These are phyloP conservation scores for Myrica gale DNA, from an alignment of 306 rosid genomes.

Conservation along the genomic window DNA sequence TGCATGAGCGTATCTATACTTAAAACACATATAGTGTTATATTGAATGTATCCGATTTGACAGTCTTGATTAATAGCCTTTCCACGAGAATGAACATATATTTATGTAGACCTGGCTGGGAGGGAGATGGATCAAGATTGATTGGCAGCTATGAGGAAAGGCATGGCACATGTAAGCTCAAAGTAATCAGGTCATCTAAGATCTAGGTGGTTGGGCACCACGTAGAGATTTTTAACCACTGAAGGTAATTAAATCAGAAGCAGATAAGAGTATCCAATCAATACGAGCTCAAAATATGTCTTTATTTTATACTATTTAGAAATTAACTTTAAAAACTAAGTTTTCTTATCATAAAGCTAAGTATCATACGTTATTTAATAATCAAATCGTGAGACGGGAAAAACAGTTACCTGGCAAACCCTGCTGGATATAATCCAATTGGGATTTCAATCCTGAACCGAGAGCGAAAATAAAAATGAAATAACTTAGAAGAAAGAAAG, in stretches of 20 bases:
- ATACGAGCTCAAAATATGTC: neutral
- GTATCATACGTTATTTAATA: too few species aligned
- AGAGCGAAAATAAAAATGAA: slow-evolving; percentile 16
- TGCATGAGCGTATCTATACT: neutral
- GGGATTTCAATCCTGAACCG: slow-evolving; percentile 73
- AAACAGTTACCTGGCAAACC: slow-evolving; percentile 76
- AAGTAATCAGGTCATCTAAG: neutral
- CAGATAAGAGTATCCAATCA: slow-evolving; percentile 4
- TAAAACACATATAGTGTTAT: neutral
- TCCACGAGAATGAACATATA: neutral
- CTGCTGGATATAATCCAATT: slow-evolving; percentile 86
- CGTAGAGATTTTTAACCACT: neutral
- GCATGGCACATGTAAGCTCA: neutral
- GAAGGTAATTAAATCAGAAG: neutral
- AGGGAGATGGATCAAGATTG: neutral
- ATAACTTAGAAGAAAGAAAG: slow-evolving; percentile 13
- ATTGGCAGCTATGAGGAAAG: neutral
- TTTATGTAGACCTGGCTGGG: neutral
- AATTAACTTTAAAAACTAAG: neutral
- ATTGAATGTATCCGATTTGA: neutral
- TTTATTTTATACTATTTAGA: neutral
- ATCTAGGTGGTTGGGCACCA: neutral
- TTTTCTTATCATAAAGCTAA: neutral
- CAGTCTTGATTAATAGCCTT: neutral
- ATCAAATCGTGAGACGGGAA: slow-evolving; percentile 5